Evolutionary conservation across 106 monocot species (phyloP).

Genomic region (Xerophyta viscosa): DNA sequence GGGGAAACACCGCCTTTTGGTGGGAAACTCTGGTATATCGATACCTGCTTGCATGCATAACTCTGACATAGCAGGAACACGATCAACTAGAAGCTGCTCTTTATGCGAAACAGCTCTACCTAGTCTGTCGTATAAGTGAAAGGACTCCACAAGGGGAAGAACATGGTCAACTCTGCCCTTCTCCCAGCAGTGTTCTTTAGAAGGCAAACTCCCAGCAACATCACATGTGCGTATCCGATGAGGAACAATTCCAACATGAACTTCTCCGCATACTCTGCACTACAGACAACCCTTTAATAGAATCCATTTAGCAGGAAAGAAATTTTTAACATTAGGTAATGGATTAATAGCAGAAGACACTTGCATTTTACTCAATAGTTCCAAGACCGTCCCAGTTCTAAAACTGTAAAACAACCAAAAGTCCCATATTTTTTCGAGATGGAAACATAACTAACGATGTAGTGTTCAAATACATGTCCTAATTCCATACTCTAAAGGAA

Average conservation of each 20-base stretch:
- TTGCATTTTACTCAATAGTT: not conserved
- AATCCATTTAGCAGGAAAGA: not conserved
- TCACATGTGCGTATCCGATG: constrained; percentile 37
- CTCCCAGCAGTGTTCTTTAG: constrained; percentile 33
- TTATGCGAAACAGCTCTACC: constrained; percentile 57
- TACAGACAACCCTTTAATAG: not conserved
- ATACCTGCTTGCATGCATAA: constrained; percentile 47
- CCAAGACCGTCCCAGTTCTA: no score
- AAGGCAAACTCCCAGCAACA: constrained; percentile 25
- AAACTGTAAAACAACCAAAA: not conserved
- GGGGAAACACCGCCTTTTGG: constrained; percentile 28
- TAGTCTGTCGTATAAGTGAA: constrained; percentile 48
- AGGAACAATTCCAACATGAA: constrained; percentile 30
- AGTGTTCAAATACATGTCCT: no score
- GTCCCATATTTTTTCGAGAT: no score
- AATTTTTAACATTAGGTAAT: not conserved
- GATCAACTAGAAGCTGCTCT: constrained; percentile 36
- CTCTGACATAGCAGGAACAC: constrained; percentile 41
- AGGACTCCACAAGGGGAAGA: constrained; percentile 40
- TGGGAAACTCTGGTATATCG: constrained; percentile 38
- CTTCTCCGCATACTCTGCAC: constrained; percentile 36
- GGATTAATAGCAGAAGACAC: not conserved
- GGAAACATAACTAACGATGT: not conserved
- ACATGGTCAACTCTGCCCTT: constrained; percentile 36
- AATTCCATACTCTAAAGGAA: no score